Evolutionary conservation across 306 rosid genomes (phyloP), one percentile per base, ranked within the genome.

Genomic region (Cucumis cinereus): DNA sequence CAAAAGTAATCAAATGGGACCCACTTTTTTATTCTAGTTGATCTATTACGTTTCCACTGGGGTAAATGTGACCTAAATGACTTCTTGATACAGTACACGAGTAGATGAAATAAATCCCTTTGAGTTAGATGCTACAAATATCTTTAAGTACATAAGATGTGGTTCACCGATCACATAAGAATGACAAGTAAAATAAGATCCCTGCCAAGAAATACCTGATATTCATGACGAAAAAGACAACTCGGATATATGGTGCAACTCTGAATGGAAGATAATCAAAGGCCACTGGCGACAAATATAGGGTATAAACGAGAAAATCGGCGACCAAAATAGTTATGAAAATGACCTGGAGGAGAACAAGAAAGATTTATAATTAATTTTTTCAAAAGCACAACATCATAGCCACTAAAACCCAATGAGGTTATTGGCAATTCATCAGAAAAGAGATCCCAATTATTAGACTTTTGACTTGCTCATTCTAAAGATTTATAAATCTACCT

Each of bases 171-270:
- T 20, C 50, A 55, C 72, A 71, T 35, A 38, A 36, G 26, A 78
- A 45, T 17, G 10, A 45, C 35, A 47, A 61, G 52, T 10, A 43
- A 22, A 71, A 71, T 71, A 16, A 71, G 58, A 45, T 6, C 30
- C 69, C 50, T 30, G 30, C 52, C 59, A 26, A 24, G 45, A 72
- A 72, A 52, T 94, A 94, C 98, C 98, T 94, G 78, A 91, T 84
- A 83, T 81, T 90, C 85, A 94, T 79, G 86, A 89, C 77, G 85
- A 90, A 89, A 87, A 94, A 88, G 80, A 92, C 79, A 67, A 94
- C 97, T 79, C 99, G 85, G 79, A 94, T 47, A 84, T 94, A 94
- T 58, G 99, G 99, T 52, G 99, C 96, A 76, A 92, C 77, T 88
- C 97, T 92, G 87, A 92, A 49, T 78, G 99, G 99, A 78, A 91